Conservation (phyloP, 768 basidiomycete species). For the Kwoniella dendrophila region DNA sequence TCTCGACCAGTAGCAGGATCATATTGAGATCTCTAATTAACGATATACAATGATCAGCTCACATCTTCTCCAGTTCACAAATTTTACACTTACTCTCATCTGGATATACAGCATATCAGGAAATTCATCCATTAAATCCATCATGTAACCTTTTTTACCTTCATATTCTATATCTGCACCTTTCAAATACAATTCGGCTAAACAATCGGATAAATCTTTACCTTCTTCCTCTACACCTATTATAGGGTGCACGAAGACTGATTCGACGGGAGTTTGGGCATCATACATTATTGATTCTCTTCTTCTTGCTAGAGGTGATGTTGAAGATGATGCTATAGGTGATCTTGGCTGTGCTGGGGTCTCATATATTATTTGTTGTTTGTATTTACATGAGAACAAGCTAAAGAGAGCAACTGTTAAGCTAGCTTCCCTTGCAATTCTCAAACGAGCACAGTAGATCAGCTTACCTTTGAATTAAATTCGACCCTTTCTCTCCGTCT, state of each 20-base stretch:
- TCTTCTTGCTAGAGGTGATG: neutral
- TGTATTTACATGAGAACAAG: slow-evolving; percentile 85
- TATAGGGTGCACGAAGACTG: slow-evolving; percentile 88
- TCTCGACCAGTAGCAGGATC: slow-evolving; percentile 87
- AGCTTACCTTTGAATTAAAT: slow-evolving; percentile 77
- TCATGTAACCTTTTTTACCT: slow-evolving; percentile 73
- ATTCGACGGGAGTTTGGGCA: slow-evolving; percentile 69
- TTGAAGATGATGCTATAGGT: neutral
- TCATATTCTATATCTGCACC: slow-evolving; percentile 82
- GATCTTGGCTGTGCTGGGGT: slow-evolving; percentile 8
- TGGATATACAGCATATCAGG: slow-evolving; percentile 94
- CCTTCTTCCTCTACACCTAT: slow-evolving; percentile 84
- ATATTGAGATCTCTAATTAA: slow-evolving; percentile 60
- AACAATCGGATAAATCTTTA: slow-evolving; percentile 89
- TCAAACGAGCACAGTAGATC: neutral
- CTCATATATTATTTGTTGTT: slow-evolving; percentile 61
- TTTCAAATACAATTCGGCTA: slow-evolving; percentile 78
- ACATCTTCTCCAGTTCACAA: neutral
- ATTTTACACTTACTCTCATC: slow-evolving; percentile 68
- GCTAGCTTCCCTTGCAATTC: neutral
- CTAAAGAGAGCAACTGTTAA: slow-evolving; percentile 53
- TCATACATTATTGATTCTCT: slow-evolving; percentile 10
- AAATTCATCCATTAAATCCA: slow-evolving; percentile 79
- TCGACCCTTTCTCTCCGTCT: slow-evolving; percentile 62
- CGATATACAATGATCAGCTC: neutral